Evolutionary conservation across 1,139 yeast species (phyloP), one percentile per base, ranked within the genome.

Genomic region (Pichia sp.): DNA sequence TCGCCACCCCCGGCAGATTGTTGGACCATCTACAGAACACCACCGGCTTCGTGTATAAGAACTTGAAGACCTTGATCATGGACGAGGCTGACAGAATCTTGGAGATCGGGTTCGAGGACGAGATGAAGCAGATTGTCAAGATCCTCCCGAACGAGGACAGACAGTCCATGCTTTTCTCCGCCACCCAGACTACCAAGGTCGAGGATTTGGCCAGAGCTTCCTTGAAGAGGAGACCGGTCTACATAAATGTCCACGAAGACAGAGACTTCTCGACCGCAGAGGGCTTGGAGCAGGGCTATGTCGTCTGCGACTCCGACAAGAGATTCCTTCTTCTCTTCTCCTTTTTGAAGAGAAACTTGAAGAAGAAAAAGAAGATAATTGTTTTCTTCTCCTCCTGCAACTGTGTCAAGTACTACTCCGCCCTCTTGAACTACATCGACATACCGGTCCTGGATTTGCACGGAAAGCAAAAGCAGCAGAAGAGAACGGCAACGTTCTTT

Each of bases 381-480:
- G 99, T 95, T 40, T 95, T 93, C 71, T 76, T 93, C 68, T 90
- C 98, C 19, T 90, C 97, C 3, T 92, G 98, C 79, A 93, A 93
- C 77, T 87, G 96, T 71, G 99, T 93, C 62, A 92, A 90, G 73
- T 93, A 90, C 73, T 92, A 90, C 69, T 93, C 96, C 48, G 99
- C 95, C 73, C 78, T 93, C 62, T 79, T 95, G 63, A 95, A 93
- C 72, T 93, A 93, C 73, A 93, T 93, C 65, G 98, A 92, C 69
- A 79, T 93, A 64, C 99, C 99, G 40, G 99, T 95, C 13, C 79
- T 93, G 63, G 98, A 90, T 69, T 77, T 93, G 59, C 99, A 93
- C 69, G 99, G 99, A 46, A 93, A 93, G 72, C 99, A 93, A 75
- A 95, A 93, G 73, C 99, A 93, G 75, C 97, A 92, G 72, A 92